Evolutionary conservation across 352 stramenopile species (phyloP), one percentile per base, ranked within the genome.

Genomic region (Globisporangium viniferum): DNA sequence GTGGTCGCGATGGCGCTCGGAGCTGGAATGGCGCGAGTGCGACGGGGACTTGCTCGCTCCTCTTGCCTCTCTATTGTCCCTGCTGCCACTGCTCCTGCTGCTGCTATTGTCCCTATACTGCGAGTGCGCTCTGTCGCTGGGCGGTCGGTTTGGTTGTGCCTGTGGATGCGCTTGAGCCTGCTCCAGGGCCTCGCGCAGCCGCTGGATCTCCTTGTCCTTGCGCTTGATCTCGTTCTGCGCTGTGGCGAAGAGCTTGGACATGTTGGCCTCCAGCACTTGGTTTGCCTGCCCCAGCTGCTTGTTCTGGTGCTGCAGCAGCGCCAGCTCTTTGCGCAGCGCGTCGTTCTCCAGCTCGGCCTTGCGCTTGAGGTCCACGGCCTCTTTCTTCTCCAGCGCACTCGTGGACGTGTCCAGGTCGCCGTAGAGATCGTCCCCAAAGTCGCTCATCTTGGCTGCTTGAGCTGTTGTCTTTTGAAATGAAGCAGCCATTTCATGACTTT

Each of bases 341-440:
- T 71, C 68, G 49, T 82, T 91, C 62, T 91, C 83, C 15, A 72
- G 59, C 71, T 92, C 81, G 2, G 82, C 74, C 49, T 75, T 76
- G 29, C 71, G 74, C 67, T 91, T 88, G 35, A 82, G 73, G 54
- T 86, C 73, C 27, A 88, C 59, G 22, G 77, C 76, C 36, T 91
- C 83, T 66, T 82, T 91, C 73, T 88, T 88, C 59, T 78, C 76
- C 22, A 92, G 74, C 22, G 85, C 85, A 46, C 74, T 81, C 48
- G 78, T 87, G 44, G 87, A 95, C 44, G 85, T 93, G 76, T 95
- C 85, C 55, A 95, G 78, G 64, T 95, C 87, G 35, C 81, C 81
- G 65, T 95, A 93, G 59, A 95, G 73, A 68, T 94, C 86, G 59
- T 91, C 44, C 15, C 18, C 44, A 51, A 51, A 51, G 44, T 51